Evolutionary conservation across 2,329 filamentous ascomycete species (phyloP).

Genomic region (Alternaria atra): DNA sequence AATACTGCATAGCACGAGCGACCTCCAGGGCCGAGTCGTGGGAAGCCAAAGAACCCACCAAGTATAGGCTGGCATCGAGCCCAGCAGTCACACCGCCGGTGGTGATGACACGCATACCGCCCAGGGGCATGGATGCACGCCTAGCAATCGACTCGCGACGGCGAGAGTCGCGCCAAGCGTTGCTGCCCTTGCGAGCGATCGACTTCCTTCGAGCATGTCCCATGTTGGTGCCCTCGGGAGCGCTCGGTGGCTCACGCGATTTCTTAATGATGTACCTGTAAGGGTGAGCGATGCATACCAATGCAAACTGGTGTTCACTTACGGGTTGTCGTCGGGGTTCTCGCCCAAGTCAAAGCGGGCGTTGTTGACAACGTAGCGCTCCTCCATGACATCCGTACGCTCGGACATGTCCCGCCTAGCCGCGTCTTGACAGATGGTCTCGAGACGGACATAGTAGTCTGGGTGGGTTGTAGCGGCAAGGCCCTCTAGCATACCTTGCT

Average conservation of each 20-base stretch:
- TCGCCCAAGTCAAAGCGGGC: conserved; percentile 82
- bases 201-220: conserved; percentile 54
- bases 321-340: conserved; percentile 76
- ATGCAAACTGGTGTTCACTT: conserved; percentile 9
- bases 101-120: conserved; percentile 77
- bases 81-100: conserved; percentile 80
- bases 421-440: conserved; percentile 80
- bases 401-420: conserved; percentile 74
- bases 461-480: conserved; percentile 84
- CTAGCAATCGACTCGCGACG: conserved; percentile 83
- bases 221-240: conserved; percentile 63
- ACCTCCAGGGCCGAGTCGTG: conserved; percentile 80
- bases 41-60: conserved; percentile 83
- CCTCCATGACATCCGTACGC: conserved; percentile 83
- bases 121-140: conserved; percentile 77
- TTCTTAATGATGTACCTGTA: conserved; percentile 83
- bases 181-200: conserved; percentile 76
- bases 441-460: conserved; percentile 80
- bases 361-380: conserved; percentile 91
- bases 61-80: conserved; percentile 83
- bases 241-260: conserved; percentile 48
- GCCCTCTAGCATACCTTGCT: conserved; percentile 79
- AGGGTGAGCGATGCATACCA: conserved; percentile 57
- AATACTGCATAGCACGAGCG: conserved; percentile 79
- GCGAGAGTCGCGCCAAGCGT: conserved; percentile 79